Conservation (phyloP, 1,284 basidiomycete species). For the Ceratobasidium sp. region DNA sequence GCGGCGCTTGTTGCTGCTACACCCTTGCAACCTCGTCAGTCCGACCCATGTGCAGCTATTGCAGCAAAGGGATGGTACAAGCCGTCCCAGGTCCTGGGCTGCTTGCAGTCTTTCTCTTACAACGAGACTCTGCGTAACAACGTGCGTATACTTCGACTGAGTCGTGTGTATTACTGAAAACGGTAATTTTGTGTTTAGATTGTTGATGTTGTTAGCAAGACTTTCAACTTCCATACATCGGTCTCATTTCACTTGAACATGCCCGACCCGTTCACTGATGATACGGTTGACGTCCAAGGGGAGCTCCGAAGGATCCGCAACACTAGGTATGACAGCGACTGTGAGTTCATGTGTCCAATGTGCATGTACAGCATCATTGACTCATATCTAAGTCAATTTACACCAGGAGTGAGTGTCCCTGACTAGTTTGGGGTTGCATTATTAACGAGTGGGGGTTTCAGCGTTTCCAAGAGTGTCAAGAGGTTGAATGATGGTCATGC, state of each 20-base stretch:
- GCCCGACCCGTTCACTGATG: slow-evolving; percentile 59
- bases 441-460: background rate
- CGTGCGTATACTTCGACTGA: slow-evolving; percentile 8
- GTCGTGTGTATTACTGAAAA: background rate
- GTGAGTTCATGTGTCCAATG: slow-evolving; percentile 47
- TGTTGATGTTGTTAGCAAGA: slow-evolving; percentile 64
- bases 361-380: background rate
- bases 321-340: slow-evolving; percentile 57
- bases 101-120: slow-evolving; percentile 51
- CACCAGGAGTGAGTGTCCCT: slow-evolving; percentile 36
- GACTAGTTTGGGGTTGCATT: background rate
- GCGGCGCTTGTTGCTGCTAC: slow-evolving; percentile 22
- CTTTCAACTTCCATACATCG: slow-evolving; percentile 65
- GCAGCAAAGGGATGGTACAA: slow-evolving; percentile 61
- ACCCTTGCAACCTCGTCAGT: slow-evolving; percentile 16
- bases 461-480: slow-evolving; percentile 57
- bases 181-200: slow-evolving; percentile 49
- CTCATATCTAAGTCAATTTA: slow-evolving; percentile 9
- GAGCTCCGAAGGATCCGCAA: slow-evolving; percentile 59
- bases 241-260: slow-evolving; percentile 63
- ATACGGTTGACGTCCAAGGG: slow-evolving; percentile 60
- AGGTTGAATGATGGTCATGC: slow-evolving; percentile 65
- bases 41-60: slow-evolving; percentile 60
- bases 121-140: slow-evolving; percentile 39
- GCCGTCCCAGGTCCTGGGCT: slow-evolving; percentile 58